These are phyloP conservation scores for Trichoderma semiorbis DNA, from an alignment of 2,329 filamentous ascomycete genomes.

Conservation along the genomic window DNA sequence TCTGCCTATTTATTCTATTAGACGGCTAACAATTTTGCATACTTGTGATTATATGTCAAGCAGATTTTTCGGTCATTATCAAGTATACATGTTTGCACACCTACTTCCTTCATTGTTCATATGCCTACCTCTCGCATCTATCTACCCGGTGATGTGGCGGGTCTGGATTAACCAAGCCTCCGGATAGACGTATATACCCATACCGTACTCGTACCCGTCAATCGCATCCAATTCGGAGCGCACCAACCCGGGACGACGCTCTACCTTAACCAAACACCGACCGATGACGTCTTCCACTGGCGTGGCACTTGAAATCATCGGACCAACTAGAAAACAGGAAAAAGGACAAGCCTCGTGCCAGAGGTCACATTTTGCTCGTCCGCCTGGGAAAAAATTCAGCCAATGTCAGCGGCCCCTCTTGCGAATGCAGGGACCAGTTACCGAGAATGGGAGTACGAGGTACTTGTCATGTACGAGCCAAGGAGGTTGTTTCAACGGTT, in stretches of 20 bases:
- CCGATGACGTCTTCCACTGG: neutral
- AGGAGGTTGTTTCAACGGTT: neutral
- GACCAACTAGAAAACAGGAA: neutral
- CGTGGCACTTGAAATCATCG: neutral
- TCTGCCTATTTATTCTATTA: too few relatives aligned
- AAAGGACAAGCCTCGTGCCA: neutral
- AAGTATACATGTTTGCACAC: too few relatives aligned
- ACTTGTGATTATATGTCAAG: neutral
- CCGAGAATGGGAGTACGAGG: neutral
- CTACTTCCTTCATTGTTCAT: too few relatives aligned
- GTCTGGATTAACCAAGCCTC: neutral
- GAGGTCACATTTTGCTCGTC: neutral
- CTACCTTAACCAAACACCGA: neutral
- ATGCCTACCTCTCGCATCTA: too few relatives aligned
- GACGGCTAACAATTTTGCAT: neutral
- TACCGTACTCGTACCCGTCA: neutral
- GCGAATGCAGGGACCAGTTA: neutral
- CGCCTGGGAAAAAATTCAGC: neutral
- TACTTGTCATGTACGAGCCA: neutral
- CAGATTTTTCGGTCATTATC: neutral
- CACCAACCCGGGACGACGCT: neutral
- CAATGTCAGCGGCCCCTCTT: neutral
- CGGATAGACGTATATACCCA: neutral
- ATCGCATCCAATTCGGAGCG: neutral
- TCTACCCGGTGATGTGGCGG: neutral